These are phyloP conservation scores for Trypanosoma congolense DNA, from an alignment of 208 protist genomes.

Conservation along the genomic window DNA sequence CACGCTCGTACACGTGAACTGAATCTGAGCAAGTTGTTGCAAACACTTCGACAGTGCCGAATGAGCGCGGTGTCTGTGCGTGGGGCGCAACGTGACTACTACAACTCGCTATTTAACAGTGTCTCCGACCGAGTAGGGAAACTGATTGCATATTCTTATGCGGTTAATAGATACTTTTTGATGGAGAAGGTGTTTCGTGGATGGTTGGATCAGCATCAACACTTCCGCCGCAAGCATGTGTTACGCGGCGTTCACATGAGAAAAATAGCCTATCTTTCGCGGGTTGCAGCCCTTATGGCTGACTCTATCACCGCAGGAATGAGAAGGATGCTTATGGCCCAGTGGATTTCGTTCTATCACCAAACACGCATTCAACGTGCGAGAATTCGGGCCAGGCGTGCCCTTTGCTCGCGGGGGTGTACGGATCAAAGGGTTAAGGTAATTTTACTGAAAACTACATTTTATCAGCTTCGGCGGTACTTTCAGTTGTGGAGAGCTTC, in stretches of 20 bases:
- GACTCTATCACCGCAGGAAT: constrained; percentile 1
- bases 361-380: neutral
- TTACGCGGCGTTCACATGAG: constrained; percentile 40
- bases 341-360: constrained; percentile 12
- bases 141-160: constrained; percentile 38
- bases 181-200: constrained; percentile 32
- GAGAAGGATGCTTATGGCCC: constrained; percentile 11
- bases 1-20: constrained; percentile 31
- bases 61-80: constrained; percentile 47
- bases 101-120: constrained; percentile 36
- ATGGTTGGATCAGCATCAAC: constrained; percentile 41
- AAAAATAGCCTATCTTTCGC: constrained; percentile 24
- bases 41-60: constrained; percentile 44
- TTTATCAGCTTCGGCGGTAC: neutral
- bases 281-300: constrained; percentile 6
- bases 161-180: constrained; percentile 26
- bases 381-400: neutral
- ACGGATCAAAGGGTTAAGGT: neutral
- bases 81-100: constrained; percentile 54
- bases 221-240: constrained; percentile 46
- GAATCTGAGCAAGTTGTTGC: constrained; percentile 37
- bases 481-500: neutral
- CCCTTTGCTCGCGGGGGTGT: neutral
- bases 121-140: constrained; percentile 30
- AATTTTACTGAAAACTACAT: constrained; percentile 1